These are phyloP conservation scores for Aspergillus saccharolyticus DNA, from an alignment of 495 filamentous ascomycete species.

Conservation along the genomic window DNA sequence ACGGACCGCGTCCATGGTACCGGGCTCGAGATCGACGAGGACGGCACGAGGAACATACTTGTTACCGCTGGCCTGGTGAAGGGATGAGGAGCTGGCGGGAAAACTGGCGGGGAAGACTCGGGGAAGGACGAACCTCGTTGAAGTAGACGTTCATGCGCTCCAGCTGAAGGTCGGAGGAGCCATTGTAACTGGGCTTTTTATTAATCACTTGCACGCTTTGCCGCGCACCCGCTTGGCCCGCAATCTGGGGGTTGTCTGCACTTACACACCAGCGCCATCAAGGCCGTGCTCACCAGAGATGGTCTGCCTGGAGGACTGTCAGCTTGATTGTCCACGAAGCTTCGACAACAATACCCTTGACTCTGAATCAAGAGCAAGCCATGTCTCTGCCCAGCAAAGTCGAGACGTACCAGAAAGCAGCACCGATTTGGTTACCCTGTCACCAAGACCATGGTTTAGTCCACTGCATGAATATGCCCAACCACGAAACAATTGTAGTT, in stretches of 20 bases:
- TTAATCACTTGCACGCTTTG: constrained; percentile 24
- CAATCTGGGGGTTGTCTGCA: constrained; percentile 20
- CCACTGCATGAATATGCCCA: constrained; percentile 4
- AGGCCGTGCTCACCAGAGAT: constrained; percentile 99
- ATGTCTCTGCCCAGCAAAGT: not conserved
- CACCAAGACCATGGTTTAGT: constrained; percentile 28
- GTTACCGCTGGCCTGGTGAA: constrained; percentile 76
- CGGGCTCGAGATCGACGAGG: constrained; percentile 97
- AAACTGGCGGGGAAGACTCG: not conserved
- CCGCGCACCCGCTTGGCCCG: not conserved
- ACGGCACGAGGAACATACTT: constrained; percentile 99
- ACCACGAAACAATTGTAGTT: not conserved
- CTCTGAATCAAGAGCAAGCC: constrained; percentile 1
- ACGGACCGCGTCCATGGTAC: constrained; percentile 98
- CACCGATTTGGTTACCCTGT: constrained; percentile 99
- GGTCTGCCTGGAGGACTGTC: constrained; percentile 63
- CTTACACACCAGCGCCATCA: constrained; percentile 89
- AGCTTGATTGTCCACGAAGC: constrained; percentile 12
- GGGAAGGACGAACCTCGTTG: constrained; percentile 74
- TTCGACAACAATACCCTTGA: constrained; percentile 10
- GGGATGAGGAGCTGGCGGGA: constrained; percentile 14
- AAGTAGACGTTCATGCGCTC: constrained; percentile 99
- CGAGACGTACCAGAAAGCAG: constrained; percentile 85
- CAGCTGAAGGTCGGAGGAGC: constrained; percentile 95
- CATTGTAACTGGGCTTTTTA: constrained; percentile 71